Evolutionary conservation across 208 protist genomes (phyloP), one percentile per base, ranked within the genome.

Genomic region (Leishmania arabica): DNA sequence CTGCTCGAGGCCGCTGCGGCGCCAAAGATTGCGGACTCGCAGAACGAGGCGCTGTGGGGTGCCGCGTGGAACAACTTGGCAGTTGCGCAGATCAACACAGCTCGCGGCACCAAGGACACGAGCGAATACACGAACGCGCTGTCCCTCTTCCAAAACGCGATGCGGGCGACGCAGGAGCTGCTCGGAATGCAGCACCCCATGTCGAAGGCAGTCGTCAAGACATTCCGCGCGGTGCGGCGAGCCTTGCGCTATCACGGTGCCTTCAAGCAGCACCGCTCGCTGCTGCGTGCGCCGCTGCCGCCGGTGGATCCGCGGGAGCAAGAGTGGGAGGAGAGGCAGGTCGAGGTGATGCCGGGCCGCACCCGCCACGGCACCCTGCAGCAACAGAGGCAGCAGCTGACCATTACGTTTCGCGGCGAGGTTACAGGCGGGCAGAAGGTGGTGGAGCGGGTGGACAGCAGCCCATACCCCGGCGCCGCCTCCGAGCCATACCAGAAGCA

Each of bases 11-110:
- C 81, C 24, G 89, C 87, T 42, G 78, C 79, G 13, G 88, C 89
- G 40, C 88, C 85, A 9, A 73, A 80, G 21, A 90, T 95, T 79
- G 88, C 92, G 1, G 89, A 91, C 62, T 94, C 90, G 47, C 91
- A 97, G 64, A 95, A 96, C 76, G 80, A 81, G 0, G 89, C 91
- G n/a, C 84, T 97, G 58, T 97, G 94, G 93, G 94, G 92, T 9
- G 94, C 94, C 24, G 94, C 94, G 56, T 97, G 94, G 94, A 92
- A 97, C 86, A 97, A 97, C 74, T 77, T 97, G 65, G 94, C 89
- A 15, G 86, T 97, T 13, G 92, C 94, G 68, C 92, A 96, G 89
- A 84, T 97, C 66, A 96, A 97, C 89, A 96, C 91, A 15, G 91
- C 92, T 49, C 79, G 86, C 15, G 69, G 81, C 65, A 82, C 77